Evolutionary conservation across 768 basidiomycete genomes (phyloP), one percentile per base, ranked within the genome.

Genomic region (Termitomyces sp.): DNA sequence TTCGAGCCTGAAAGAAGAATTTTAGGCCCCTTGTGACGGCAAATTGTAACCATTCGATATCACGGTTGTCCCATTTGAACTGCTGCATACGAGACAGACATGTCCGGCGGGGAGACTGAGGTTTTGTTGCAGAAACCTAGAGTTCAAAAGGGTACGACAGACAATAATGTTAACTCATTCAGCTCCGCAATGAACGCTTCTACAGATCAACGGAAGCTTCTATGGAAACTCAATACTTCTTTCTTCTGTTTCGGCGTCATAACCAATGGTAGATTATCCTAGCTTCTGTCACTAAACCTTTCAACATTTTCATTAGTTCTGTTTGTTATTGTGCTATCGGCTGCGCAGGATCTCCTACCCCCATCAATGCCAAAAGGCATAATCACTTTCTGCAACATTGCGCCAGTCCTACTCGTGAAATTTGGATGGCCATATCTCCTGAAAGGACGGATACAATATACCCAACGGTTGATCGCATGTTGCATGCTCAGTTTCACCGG

Each of bases 241-340:
- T 97, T 96, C 79, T 93, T 95, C 72, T 74, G 93, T 42, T 96
- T 96, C 66, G 95, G 95, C 8, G 80, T 95, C 31, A 89, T 93
- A 58, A 97, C 96, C 70, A 95, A 97, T 68, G 93, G 93, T 90
- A 31, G 18, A 68, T 60, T 58, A 33, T 11, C 16, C 31, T 1
- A 16, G 4, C 2, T 9, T 34, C 51, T 33, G 12, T 15, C 12
- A 16, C 24, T 34, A 2, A 4, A 47, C 4, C n/a, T 11, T n/a
- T 62, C 44, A 5, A 53, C 45, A 39, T 24, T 47, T 31, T 41
- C 36, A 24, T 53, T 20, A 94, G 94, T 97, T 7, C 78, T 96
- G 55, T 97, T 98, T 73, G 96, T 99, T 37, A 90, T 98, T 59
- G 96, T 98, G 59, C 84, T 99, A 20, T 95, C 93, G 0, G 96